These are phyloP conservation scores for Chenopodium quinoa DNA, from an alignment of 148 eudicot species.

Conservation along the genomic window DNA sequence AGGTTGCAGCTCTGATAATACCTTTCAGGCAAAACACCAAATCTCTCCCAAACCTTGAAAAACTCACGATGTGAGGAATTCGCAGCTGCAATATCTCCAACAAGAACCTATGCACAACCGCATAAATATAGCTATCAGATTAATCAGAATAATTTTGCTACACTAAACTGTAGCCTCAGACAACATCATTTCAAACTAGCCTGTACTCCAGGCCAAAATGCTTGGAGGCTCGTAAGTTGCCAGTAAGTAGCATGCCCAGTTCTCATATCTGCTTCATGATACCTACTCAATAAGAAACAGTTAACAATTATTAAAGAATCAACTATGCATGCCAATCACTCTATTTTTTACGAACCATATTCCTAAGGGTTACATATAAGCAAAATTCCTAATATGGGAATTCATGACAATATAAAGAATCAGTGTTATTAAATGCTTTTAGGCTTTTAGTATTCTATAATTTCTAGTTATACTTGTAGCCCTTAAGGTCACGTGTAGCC, in stretches of 20 bases:
- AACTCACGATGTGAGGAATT: conserved; percentile 94
- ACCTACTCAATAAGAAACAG: conserved; percentile 47
- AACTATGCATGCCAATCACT: background rate
- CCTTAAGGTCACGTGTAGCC: background rate
- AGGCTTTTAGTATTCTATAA: no score
- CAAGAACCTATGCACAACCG: conserved; percentile 65
- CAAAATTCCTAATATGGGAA: background rate
- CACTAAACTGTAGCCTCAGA: conserved; percentile 2
- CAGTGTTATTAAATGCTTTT: background rate
- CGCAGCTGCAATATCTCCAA: conserved; percentile 88
- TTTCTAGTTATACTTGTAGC: background rate
- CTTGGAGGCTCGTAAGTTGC: conserved; percentile 98
- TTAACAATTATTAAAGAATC: background rate
- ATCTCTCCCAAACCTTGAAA: conserved; percentile 79
- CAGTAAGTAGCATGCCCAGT: conserved; percentile 90
- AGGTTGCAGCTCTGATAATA: conserved; percentile 16
- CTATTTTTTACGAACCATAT: background rate
- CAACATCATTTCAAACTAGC: conserved; percentile 33
- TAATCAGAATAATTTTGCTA: background rate
- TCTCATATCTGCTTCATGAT: conserved; percentile 99
- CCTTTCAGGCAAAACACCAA: conserved; percentile 96
- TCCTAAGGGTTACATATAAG: no score
- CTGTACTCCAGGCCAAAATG: conserved; percentile 99
- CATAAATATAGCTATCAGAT: conserved; percentile 18
- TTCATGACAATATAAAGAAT: background rate